Percentiles rank a stretch among this genome's conserved stretches.
These are phyloP conservation scores for Podaxis pistillaris DNA, from an alignment of 768 basidiomycete species.

Conservation along the genomic window DNA sequence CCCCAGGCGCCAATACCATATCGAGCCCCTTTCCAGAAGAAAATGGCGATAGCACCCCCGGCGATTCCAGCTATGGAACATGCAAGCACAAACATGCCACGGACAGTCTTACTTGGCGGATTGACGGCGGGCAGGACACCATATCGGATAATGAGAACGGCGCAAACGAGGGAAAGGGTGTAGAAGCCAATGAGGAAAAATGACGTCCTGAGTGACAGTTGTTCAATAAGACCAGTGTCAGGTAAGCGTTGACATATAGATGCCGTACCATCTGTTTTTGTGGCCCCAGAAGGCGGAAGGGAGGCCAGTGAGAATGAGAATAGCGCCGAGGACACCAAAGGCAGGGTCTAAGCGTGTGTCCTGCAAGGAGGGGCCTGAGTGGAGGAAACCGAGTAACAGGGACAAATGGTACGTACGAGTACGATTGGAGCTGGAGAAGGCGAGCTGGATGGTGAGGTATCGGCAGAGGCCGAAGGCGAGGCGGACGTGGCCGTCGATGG, in stretches of 20 bases:
- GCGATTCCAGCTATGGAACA: constrained; percentile 76
- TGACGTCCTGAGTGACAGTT: constrained; percentile 62
- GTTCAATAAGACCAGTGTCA: constrained; percentile 18
- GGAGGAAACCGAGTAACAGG: background rate
- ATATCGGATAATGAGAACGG: constrained; percentile 85
- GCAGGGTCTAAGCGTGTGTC: constrained; percentile 80
- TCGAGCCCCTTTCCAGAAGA: constrained; percentile 89
- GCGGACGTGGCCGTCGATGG: constrained; percentile 35
- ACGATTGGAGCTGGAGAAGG: constrained; percentile 42
- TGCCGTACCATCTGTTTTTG: constrained; percentile 87
- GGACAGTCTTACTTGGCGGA: constrained; percentile 72
- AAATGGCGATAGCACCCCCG: constrained; percentile 83
- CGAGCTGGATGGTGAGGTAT: constrained; percentile 44
- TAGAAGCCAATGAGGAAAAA: constrained; percentile 95
- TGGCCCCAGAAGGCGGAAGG: constrained; percentile 91
- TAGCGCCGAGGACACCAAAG: constrained; percentile 84
- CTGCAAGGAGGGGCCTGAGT: constrained; percentile 33
- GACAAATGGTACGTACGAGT: constrained; percentile 29
- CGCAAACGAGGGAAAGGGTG: constrained; percentile 78
- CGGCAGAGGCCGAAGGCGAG: constrained; percentile 33
- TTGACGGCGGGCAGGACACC: constrained; percentile 85
- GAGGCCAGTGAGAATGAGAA: constrained; percentile 87
- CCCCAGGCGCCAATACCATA: constrained; percentile 84
- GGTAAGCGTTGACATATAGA: constrained; percentile 13
- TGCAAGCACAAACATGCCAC: constrained; percentile 89